These are phyloP conservation scores for Nicotiana tabacum DNA, from an alignment of 257 asterid genomes.

Conservation along the genomic window DNA sequence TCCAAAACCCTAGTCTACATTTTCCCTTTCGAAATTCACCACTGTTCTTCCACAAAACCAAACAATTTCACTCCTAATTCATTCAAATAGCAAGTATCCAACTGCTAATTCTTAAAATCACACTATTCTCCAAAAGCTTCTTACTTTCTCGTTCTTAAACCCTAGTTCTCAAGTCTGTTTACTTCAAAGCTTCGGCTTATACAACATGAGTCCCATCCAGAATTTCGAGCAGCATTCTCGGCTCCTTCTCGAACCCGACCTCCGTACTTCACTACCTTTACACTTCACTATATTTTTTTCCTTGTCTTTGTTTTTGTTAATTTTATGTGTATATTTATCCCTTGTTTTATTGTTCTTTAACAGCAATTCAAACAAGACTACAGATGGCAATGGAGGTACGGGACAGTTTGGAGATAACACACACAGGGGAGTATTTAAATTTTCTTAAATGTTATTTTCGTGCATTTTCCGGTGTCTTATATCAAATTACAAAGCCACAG, in stretches of 20 bases:
- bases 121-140: background rate
- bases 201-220: conserved; percentile 83
- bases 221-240: conserved; percentile 95
- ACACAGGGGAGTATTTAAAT: conserved; percentile 97
- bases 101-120: background rate
- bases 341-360: conserved; percentile 11
- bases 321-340: background rate
- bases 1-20: background rate
- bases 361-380: conserved; percentile 82
- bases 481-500: conserved; percentile 85
- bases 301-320: background rate
- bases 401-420: conserved; percentile 98
- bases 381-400: conserved; percentile 98
- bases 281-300: background rate
- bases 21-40: background rate
- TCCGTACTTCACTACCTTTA: conserved; percentile 34
- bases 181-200: background rate
- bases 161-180: background rate
- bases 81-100: background rate
- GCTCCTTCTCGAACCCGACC: conserved; percentile 66
- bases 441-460: conserved; percentile 88
- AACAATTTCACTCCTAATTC: background rate
- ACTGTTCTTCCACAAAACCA: background rate
- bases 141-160: background rate
- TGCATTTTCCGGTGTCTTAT: conserved; percentile 73